A percentile compares a stretch with the other conserved stretches of the same genome.
These are phyloP conservation scores for Termitomyces sp. DNA, from an alignment of 768 basidiomycete genomes.

Conservation along the genomic window DNA sequence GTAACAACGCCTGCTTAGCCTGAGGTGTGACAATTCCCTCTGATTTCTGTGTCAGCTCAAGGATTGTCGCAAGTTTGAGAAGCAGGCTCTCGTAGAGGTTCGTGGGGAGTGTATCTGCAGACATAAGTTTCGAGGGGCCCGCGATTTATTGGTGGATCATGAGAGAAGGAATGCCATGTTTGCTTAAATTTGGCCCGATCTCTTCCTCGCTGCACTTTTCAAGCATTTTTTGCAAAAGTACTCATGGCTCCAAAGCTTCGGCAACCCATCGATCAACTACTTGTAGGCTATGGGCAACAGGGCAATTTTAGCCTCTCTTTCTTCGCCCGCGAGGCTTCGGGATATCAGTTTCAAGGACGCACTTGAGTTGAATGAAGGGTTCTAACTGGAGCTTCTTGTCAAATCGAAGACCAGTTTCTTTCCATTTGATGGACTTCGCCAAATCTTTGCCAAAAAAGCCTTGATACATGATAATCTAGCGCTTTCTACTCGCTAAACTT, in stretches of 20 bases:
- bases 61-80: constrained; percentile 51
- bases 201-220: too few relatives aligned
- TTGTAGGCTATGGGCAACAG: neutral
- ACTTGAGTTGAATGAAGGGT: neutral
- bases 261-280: neutral
- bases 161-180: neutral
- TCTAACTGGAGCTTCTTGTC: neutral
- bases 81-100: constrained; percentile 52
- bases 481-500: neutral
- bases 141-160: neutral
- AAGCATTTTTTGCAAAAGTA: too few relatives aligned
- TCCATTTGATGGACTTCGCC: neutral
- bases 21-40: constrained; percentile 50
- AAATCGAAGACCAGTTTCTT: neutral
- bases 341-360: too few relatives aligned
- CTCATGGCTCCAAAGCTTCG: too few relatives aligned
- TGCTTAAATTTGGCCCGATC: neutral
- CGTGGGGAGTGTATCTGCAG: constrained; percentile 33
- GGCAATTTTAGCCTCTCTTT: neutral
- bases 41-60: constrained; percentile 53
- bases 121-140: constrained; percentile 13
- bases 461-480: neutral
- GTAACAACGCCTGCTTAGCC: constrained; percentile 60
- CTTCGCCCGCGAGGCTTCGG: neutral
- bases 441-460: neutral